Evolutionary conservation across 1,284 basidiomycete species (phyloP).

Genomic region (Ceratobasidium sp.): DNA sequence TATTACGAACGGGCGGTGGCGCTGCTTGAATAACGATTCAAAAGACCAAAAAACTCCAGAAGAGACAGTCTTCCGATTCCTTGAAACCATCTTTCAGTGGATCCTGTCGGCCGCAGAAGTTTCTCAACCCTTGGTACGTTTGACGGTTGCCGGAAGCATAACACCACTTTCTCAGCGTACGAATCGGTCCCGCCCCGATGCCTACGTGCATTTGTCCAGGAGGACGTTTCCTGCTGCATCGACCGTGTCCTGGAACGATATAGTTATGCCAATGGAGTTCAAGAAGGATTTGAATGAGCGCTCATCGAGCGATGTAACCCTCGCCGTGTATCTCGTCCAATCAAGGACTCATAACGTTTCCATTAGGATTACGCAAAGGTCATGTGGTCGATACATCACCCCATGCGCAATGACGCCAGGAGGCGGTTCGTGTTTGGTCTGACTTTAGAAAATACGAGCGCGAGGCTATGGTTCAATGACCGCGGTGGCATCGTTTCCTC

Average conservation of each 20-base stretch:
- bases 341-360: background rate
- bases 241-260: background rate
- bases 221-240: background rate
- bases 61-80: background rate
- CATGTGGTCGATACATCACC: constrained; percentile 38
- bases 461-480: constrained; percentile 25
- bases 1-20: background rate
- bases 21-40: background rate
- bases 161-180: background rate
- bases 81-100: background rate
- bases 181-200: constrained; percentile 5
- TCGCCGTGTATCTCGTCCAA: no score
- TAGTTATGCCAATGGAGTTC: constrained; percentile 11
- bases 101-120: background rate
- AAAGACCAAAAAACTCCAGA: background rate
- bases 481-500: background rate
- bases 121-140: background rate
- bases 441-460: constrained; percentile 37
- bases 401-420: constrained; percentile 41
- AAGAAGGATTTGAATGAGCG: background rate
- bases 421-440: constrained; percentile 41
- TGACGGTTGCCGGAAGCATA: background rate
- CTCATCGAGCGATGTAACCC: background rate
- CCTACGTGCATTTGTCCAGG: background rate
- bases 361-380: constrained; percentile 17